Evolutionary conservation across 345 rosid genomes (phyloP).

Genomic region (Pugionium cornutum): DNA sequence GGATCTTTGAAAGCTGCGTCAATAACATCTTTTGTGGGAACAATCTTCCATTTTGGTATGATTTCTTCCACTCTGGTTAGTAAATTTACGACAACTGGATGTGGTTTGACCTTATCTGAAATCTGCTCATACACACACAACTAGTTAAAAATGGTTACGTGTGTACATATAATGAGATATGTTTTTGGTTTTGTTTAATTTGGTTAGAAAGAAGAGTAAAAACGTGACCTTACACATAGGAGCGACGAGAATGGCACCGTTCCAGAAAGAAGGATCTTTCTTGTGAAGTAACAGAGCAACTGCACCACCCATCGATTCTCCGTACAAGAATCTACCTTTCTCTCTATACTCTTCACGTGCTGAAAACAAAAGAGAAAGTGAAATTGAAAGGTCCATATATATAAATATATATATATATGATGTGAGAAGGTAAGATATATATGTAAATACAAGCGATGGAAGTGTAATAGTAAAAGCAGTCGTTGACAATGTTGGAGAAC

Average conservation of each 20-base stretch:
- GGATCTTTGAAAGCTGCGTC: constrained; percentile 80
- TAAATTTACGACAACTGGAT: constrained; percentile 67
- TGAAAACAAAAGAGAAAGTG: constrained; percentile 18
- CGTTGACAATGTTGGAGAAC: constrained; percentile 69
- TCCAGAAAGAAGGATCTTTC: constrained; percentile 77
- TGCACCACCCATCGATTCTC: constrained; percentile 99
- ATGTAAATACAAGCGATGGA: constrained; percentile 46
- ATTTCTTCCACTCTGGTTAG: constrained; percentile 78
- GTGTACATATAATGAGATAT: too few relatives aligned
- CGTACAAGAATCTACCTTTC: constrained; percentile 85
- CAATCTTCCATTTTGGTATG: constrained; percentile 98
- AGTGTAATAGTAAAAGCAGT: constrained; percentile 75
- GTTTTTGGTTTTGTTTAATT: neutral
- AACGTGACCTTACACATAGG: constrained; percentile 94
- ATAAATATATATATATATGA: too few relatives aligned
- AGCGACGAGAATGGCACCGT: constrained; percentile 89
- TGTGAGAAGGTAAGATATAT: too few relatives aligned
- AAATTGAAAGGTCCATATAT: too few relatives aligned
- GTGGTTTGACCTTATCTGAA: constrained; percentile 98
- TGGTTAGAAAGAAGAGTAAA: too few relatives aligned
- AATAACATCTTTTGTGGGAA: constrained; percentile 87
- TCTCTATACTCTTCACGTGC: constrained; percentile 70
- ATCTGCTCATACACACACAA: constrained; percentile 47
- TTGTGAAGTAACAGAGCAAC: constrained; percentile 79
- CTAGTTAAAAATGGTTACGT: too few relatives aligned